Evolutionary conservation across 305 asterid species (phyloP).

Genomic region (Lippia alba): DNA sequence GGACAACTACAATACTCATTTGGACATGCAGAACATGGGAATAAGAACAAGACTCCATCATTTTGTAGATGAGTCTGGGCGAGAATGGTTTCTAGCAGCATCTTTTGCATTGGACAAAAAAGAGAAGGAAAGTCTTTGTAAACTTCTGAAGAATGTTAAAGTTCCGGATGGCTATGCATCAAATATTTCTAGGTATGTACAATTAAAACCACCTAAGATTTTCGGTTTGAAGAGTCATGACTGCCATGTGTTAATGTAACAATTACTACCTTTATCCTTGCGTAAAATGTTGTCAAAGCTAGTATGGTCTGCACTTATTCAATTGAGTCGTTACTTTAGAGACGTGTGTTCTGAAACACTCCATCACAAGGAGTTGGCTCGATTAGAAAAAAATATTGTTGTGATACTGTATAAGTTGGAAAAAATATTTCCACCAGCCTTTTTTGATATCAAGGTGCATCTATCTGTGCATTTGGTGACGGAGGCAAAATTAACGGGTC

Average conservation of each 20-base stretch:
- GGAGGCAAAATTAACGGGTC: conserved; percentile 12
- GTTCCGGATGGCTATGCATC: background rate
- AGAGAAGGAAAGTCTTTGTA: background rate
- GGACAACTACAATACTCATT: background rate
- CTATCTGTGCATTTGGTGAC: conserved; percentile 1
- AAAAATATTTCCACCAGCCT: background rate
- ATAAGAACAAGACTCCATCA: background rate
- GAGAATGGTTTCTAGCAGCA: background rate
- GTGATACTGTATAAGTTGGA: background rate
- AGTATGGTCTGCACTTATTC: background rate
- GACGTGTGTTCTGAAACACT: conserved; percentile 15
- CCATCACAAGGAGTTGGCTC: conserved; percentile 9
- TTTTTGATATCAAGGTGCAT: conserved; percentile 22
- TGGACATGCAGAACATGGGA: background rate
- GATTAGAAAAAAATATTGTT: conserved; percentile 15
- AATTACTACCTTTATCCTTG: background rate
- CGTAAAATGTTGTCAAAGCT: background rate
- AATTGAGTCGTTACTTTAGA: conserved; percentile 8
- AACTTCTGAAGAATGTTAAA: background rate
- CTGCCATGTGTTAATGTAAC: background rate
- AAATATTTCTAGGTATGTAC: background rate
- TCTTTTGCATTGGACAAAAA: background rate
- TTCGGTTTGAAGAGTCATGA: background rate
- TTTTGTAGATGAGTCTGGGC: background rate
- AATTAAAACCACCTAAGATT: background rate